Base-by-base conservation (phyloP, 805 yeast genomes). In the Pichia rugopelliculosa region DNA sequence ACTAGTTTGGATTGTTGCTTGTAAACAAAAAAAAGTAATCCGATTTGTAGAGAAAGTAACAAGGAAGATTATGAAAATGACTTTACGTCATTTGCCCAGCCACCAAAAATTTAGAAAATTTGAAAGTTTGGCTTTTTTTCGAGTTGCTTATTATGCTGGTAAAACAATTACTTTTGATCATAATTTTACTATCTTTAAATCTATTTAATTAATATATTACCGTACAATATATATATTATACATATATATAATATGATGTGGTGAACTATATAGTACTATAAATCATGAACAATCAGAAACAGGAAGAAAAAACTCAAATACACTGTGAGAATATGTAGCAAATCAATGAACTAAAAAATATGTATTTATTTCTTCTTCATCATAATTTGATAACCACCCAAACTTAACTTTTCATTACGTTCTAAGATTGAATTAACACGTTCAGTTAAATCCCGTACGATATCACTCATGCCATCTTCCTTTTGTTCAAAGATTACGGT, bases 381-480 rank as follows among this genome's bases (percentile, higher is more conserved):
- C 48, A 43, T 47, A 24, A 60, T 69, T 56, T 71, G 81, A 65
- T 77, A 82, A 40, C 90, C 93, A 57, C 87, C 86, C 41, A 85
- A 77, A 46, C 87, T 84, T 45, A 87, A 75, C 65, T 87, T 81
- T 67, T 87, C 96, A 64, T 87, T 87, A 71, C 87, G 80, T 66
- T 88, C 96, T 47, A 84, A 77, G 56, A 88, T 75, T 59, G 82
- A 80, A 48, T 76, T 76, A 45, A 86, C 83, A 74, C 84, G 85
- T 52, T 88, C 96, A 53, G 87, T 84, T 70, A 93, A 75, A 41
- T 83, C 79, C 53, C 88, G 72, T 20, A 96, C 95, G 60, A 91
- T 76, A 64, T 85, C 88, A 74, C 91, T 96, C 67, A 91, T 76
- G 62, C 80, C 84, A 51, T 93, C 75, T 56, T 88, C 77, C 63